phyloP scores from a whole-genome alignment of 2,329 filamentous ascomycete genomes.

The Hirsutella thompsonii region DNA sequence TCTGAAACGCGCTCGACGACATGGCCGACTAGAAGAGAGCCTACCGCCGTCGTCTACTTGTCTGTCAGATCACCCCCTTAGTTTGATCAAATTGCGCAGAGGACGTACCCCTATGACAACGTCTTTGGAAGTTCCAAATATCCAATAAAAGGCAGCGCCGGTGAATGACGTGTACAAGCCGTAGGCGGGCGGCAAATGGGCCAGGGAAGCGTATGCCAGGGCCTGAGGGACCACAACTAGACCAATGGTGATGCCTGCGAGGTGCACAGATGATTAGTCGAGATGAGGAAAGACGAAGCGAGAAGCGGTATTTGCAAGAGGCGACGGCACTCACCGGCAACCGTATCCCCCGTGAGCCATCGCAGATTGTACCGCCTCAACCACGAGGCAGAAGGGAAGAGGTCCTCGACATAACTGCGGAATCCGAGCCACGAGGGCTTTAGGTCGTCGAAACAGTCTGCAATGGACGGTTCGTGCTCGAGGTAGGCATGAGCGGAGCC shows the following conservation, averaged over 20 bases:
- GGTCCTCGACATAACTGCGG: slow-evolving; percentile 31
- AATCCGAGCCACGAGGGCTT: slow-evolving; percentile 35
- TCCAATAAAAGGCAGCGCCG: slow-evolving; percentile 69
- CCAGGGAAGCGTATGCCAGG: slow-evolving; percentile 67
- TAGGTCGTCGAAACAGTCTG: slow-evolving; percentile 46
- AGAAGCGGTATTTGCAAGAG: neutral
- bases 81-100: too few species aligned
- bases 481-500: slow-evolving; percentile 24
- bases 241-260: slow-evolving; percentile 31
- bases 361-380: slow-evolving; percentile 56
- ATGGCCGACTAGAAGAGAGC: slow-evolving; percentile 36
- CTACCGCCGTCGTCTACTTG: slow-evolving; percentile 41
- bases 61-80: neutral
- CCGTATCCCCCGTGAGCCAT: slow-evolving; percentile 61
- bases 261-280: neutral
- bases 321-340: slow-evolving; percentile 43
- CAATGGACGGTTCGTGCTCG: slow-evolving; percentile 53
- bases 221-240: slow-evolving; percentile 68
- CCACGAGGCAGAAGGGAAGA: slow-evolving; percentile 59
- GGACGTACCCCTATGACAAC: slow-evolving; percentile 57
- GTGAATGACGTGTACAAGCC: slow-evolving; percentile 76
- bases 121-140: slow-evolving; percentile 75
- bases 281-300: too few species aligned
- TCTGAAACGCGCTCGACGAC: slow-evolving; percentile 24
- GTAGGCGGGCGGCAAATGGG: slow-evolving; percentile 53